Base-by-base conservation (phyloP, 768 basidiomycete genomes). In the Leccinellum rugosiceps region DNA sequence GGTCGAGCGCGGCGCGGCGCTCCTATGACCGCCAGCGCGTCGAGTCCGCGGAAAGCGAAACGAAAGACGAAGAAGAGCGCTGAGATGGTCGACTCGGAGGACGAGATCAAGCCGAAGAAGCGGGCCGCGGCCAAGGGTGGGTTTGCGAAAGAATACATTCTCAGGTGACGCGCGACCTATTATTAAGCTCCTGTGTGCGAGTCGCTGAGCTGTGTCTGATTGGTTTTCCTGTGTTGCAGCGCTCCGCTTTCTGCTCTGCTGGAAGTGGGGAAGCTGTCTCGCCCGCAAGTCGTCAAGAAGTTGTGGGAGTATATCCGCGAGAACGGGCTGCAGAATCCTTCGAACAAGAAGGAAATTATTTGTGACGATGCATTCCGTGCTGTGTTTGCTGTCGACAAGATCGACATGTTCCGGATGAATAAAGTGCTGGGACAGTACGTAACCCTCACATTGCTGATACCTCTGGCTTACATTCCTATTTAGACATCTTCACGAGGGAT, bases 351-450 rank as follows among this genome's bases (percentile, higher is more conserved):
- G 55, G 92, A 91, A 70, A 97, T 98, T 59, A 62, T 93, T 2
- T 95, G 94, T 66, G 94, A 98, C 71, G 76, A 79, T 17, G 76
- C 72, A 17, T 68, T 97, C 63, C 81, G 80, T 65, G 83, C 86
- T 6, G 82, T 96, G 21, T 96, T 98, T 71, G 82, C 81, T 56
- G 80, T 83, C 13, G 89, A 92, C 61, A 89, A 85, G 70, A 83
- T 97, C 56, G 85, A 92, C 73, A 95, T 95, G 92, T 95, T 96
- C 76, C 85, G 79, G 63, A 96, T 96, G 94, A 96, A 95, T 80
- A 93, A 95, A 73, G 80, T 88, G 26, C 76, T 96, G 56, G 88
- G 89, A 68, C 78, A 86, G 88, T 93, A 55, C 57, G 83, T 75
- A 10, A 4, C 4, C 14, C 21, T 26, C 9, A 6, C 21, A 15